Base-by-base conservation (phyloP, 2,329 filamentous ascomycete genomes). In the Ceratocystiopsis sp. region DNA sequence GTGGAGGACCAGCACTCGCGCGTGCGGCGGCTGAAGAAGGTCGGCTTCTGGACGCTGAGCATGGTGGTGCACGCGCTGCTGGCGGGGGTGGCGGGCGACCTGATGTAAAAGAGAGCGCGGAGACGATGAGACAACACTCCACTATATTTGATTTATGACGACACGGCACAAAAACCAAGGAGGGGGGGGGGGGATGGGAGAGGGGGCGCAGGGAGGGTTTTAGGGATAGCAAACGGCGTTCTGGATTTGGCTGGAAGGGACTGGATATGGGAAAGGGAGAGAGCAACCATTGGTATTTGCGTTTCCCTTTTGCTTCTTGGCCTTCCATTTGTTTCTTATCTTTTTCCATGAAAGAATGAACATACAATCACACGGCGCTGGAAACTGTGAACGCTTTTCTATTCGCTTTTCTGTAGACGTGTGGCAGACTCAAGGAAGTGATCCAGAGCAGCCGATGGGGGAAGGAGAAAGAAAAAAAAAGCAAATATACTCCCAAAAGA, bases 51-150 rank as follows among this genome's bases (percentile, higher is more conserved):
- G 91, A 94, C 86, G 3, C 69, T 96, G 44, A 87, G 89, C 53
- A 66, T 98, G 45, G 84, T 89, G 8, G 83, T 89, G 9, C 91
- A 98, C 58, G 91, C 89, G 3, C 71, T 98, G 34, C 91, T 96
- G 57, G 81, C 96, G 64, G 91, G 91, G 11, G 82, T 96, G 69
- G 89, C 87, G 5, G 89, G 89, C 15, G 91, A 86, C 50, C 65
- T 78, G 47, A 68, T 77, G 41, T 60, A 50, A 41, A 21, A 8
- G 25, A 29, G 7, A 8, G 10, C 7, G 25, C 25, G 25, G 25
- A 29, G 10, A 17, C 10, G 4, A 33, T 29, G 21, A 43, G 21
- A 43, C 42, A 35, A 15, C 19, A 43, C 42, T 40, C 38, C 38
- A 43, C 42, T 43, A 38, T 19, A 38, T 19, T 12, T 42, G 4